These are phyloP conservation scores for Ensete ventricosum DNA, from an alignment of 176 grass and related monocot species.

Conservation along the genomic window DNA sequence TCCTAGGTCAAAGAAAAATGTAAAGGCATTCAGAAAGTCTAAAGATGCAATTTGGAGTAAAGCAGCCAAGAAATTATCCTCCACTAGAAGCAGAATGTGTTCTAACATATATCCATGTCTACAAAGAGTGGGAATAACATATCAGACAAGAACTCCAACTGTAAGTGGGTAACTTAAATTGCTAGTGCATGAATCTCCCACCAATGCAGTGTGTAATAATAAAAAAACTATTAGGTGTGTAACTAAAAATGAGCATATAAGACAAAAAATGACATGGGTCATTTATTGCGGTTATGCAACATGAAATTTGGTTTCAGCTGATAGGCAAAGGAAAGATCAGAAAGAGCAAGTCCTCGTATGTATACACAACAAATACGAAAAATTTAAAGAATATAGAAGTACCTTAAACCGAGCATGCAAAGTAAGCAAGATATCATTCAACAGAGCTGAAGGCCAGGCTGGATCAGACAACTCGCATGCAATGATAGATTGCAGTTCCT, in stretches of 20 bases:
- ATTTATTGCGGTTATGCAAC: not conserved
- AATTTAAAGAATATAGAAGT: constrained; percentile 15
- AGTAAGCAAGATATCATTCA: constrained; percentile 96
- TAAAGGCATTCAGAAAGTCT: too few relatives aligned
- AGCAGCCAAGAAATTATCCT: too few relatives aligned
- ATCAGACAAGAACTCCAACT: too few relatives aligned
- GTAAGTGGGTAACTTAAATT: too few relatives aligned
- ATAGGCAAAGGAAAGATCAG: constrained; percentile 19
- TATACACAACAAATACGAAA: constrained; percentile 16
- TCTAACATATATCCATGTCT: too few relatives aligned
- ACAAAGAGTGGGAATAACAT: too few relatives aligned
- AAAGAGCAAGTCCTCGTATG: not conserved
- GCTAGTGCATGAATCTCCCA: too few relatives aligned
- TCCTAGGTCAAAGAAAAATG: too few relatives aligned
- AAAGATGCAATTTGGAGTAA: too few relatives aligned
- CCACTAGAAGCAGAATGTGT: too few relatives aligned
- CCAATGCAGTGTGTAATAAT: not conserved
- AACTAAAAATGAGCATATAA: not conserved
- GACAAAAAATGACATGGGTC: not conserved
- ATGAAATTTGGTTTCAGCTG: not conserved
- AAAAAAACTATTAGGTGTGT: not conserved
- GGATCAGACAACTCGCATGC: constrained; percentile 95
- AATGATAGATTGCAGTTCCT: constrained; percentile 91
- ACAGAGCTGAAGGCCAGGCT: constrained; percentile 87
- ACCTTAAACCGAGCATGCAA: constrained; percentile 99